Conservation (phyloP, 345 rosid species). For the Microthlaspi erraticum region DNA sequence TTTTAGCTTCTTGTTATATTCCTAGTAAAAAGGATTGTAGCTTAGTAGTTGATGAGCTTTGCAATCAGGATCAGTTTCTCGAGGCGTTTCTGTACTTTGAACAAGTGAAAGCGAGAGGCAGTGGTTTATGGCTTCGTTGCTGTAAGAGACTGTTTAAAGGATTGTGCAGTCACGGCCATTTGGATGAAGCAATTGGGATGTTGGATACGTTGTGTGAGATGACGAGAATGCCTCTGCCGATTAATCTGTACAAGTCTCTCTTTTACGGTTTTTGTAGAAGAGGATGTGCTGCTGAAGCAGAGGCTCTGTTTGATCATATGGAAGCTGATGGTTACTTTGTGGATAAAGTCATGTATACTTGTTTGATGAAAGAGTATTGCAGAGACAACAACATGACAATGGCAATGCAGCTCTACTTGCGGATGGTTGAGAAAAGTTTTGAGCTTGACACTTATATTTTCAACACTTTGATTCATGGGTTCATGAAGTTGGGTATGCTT, state of each 20-base stretch:
- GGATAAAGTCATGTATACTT: conserved; percentile 63
- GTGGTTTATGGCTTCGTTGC: conserved; percentile 50
- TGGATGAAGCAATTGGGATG: conserved; percentile 59
- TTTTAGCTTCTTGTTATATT: conserved; percentile 43
- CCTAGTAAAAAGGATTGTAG: conserved; percentile 48
- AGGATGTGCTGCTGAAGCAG: conserved; percentile 58
- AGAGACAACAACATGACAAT: conserved; percentile 62
- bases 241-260: conserved; percentile 57
- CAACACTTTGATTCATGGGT: conserved; percentile 70
- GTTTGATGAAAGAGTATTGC: conserved; percentile 56
- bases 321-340: conserved; percentile 60
- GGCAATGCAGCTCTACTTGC: conserved; percentile 60
- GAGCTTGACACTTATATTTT: conserved; percentile 58
- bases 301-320: conserved; percentile 56
- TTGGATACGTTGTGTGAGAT: conserved; percentile 53
- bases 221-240: conserved; percentile 47
- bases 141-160: conserved; percentile 57
- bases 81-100: conserved; percentile 59
- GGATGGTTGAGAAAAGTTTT: conserved; percentile 67
- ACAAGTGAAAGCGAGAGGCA: conserved; percentile 39
- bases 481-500: conserved; percentile 54
- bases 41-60: conserved; percentile 52
- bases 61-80: conserved; percentile 47
- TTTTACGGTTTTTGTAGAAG: conserved; percentile 67
- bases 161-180: conserved; percentile 52